Conservation (phyloP, 306 rosid species). For the Quercus dentata region DNA sequence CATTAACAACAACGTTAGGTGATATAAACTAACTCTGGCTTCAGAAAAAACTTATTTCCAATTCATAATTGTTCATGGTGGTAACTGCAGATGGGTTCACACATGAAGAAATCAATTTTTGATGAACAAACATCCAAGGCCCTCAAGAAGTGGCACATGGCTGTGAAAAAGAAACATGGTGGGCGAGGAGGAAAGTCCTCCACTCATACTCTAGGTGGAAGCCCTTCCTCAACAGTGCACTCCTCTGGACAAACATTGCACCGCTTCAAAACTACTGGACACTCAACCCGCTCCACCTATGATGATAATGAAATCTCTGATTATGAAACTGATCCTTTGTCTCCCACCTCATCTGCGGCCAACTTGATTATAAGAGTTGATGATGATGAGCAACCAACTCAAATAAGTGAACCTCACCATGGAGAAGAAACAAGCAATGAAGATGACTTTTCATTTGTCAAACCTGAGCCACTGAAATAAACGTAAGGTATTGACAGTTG, state of each 20-base stretch:
- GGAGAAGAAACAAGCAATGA: conserved; percentile 30
- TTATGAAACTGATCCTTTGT: conserved; percentile 29
- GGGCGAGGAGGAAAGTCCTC: conserved; percentile 40
- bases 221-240: conserved; percentile 31
- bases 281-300: conserved; percentile 39
- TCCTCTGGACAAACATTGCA: conserved; percentile 49
- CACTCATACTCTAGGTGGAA: conserved; percentile 31
- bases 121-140: conserved; percentile 89
- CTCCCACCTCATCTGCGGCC: conserved; percentile 26
- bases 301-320: conserved; percentile 44
- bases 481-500: background rate
- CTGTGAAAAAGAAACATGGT: conserved; percentile 61
- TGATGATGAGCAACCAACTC: conserved; percentile 19
- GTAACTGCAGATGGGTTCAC: conserved; percentile 77
- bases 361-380: conserved; percentile 41
- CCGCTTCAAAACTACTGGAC: conserved; percentile 78
- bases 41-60: background rate
- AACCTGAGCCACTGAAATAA: conserved; percentile 17
- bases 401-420: conserved; percentile 14
- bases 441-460: conserved; percentile 51
- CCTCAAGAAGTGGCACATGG: conserved; percentile 69
- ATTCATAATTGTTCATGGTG: background rate
- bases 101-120: conserved; percentile 72
- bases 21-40: background rate
- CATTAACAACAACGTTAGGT: background rate